phyloP scores from a whole-genome alignment of 2,329 filamentous ascomycete genomes.

The Aspergillus tubingensis region DNA sequence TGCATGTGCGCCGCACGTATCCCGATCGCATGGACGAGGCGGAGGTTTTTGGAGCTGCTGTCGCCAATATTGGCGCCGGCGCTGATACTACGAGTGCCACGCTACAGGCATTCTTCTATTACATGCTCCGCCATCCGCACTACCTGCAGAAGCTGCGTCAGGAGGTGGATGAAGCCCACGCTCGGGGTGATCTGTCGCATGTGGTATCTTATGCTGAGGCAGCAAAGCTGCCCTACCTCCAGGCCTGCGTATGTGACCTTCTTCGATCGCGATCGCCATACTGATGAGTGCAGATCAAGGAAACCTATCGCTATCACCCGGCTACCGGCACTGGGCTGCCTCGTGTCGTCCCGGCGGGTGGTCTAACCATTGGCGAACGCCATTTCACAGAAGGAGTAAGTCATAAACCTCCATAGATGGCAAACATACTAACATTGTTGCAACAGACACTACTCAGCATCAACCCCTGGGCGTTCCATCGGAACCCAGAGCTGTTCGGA shows the following conservation, averaged over 20 bases:
- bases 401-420: neutral
- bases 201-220: constrained; percentile 30
- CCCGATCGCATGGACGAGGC: constrained; percentile 37
- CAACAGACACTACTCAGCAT: constrained; percentile 29
- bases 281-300: constrained; percentile 33
- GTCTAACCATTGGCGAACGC: constrained; percentile 34
- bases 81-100: constrained; percentile 42
- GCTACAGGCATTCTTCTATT: constrained; percentile 41
- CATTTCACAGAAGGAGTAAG: constrained; percentile 31
- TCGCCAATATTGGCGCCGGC: constrained; percentile 42
- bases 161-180: constrained; percentile 29
- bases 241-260: constrained; percentile 34
- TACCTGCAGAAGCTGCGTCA: constrained; percentile 17
- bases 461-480: constrained; percentile 35
- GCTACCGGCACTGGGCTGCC: constrained; percentile 33
- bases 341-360: constrained; percentile 32
- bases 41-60: constrained; percentile 38
- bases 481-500: constrained; percentile 23
- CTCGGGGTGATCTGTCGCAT: constrained; percentile 22
- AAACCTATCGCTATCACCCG: constrained; percentile 40
- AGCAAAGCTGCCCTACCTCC: constrained; percentile 36
- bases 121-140: constrained; percentile 32
- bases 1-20: constrained; percentile 32
- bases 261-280: neutral
- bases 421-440: neutral